A percentile compares a stretch with the other conserved stretches of the same genome.
Evolutionary conservation across 768 basidiomycete species (phyloP).

Genomic region (Jaapia argillacea): DNA sequence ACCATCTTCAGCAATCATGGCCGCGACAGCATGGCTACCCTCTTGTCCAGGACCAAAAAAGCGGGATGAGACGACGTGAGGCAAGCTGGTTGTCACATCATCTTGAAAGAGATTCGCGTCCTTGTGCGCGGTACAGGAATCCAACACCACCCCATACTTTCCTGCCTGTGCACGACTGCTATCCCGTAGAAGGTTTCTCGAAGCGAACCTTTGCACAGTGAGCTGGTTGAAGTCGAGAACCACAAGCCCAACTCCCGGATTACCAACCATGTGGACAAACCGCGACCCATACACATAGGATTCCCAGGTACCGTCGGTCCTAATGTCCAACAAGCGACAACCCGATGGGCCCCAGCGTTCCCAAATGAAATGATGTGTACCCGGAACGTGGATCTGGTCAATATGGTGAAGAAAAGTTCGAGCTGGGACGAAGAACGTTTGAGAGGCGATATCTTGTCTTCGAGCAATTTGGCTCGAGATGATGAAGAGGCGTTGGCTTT

Average conservation of each 20-base stretch:
- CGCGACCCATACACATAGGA: not conserved
- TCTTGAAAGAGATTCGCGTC: too few species aligned
- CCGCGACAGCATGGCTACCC: too few species aligned
- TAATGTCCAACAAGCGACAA: not conserved
- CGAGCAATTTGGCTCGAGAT: not conserved
- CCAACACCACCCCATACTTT: too few species aligned
- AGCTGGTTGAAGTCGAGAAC: not conserved
- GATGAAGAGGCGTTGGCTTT: not conserved
- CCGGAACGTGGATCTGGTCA: not conserved
- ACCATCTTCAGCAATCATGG: too few species aligned
- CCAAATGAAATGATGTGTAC: not conserved
- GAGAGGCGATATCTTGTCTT: not conserved
- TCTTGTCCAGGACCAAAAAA: too few species aligned
- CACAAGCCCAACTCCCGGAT: not conserved
- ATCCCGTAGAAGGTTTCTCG: too few species aligned
- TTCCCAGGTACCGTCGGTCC: not conserved
- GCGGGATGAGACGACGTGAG: too few species aligned
- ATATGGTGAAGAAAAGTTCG: not conserved
- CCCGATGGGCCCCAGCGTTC: not conserved
- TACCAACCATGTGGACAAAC: not conserved
- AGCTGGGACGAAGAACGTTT: not conserved
- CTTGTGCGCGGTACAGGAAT: too few species aligned
- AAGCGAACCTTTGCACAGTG: too few species aligned
- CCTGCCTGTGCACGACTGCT: too few species aligned
- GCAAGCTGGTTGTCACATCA: too few species aligned